phyloP scores from a whole-genome alignment of 2,329 filamentous ascomycete species.

The Fusarium piperis region DNA sequence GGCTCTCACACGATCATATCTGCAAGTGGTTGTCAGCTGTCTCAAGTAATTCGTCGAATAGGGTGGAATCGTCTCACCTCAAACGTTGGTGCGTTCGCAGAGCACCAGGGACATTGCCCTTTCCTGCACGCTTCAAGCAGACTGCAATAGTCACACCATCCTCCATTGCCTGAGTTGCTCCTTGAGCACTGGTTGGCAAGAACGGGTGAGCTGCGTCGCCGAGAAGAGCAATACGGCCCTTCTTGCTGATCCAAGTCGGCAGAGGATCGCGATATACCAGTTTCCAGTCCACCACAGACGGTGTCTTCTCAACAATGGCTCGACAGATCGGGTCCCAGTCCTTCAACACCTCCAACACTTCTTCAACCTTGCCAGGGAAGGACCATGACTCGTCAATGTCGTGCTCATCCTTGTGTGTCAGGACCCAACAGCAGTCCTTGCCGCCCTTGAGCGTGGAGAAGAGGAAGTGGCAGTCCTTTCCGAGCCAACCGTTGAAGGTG shows the following conservation, averaged over 20 bases:
- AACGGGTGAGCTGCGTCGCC: constrained; percentile 34
- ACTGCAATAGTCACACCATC: constrained; percentile 26
- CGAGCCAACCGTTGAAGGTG: constrained; percentile 66
- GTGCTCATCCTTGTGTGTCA: constrained; percentile 55
- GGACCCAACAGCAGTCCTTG: constrained; percentile 62
- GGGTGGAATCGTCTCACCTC: not conserved
- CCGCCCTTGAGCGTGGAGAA: constrained; percentile 63
- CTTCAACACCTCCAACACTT: constrained; percentile 16
- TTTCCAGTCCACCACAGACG: constrained; percentile 26
- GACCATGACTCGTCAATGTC: constrained; percentile 37
- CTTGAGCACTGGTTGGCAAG: constrained; percentile 31
- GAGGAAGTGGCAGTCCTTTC: constrained; percentile 55
- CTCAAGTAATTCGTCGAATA: fast-evolving
- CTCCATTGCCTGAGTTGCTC: constrained; percentile 33
- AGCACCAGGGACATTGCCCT: constrained; percentile 19
- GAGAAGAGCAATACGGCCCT: constrained; percentile 9
- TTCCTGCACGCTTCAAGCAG: constrained; percentile 13
- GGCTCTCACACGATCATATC: constrained; percentile 33
- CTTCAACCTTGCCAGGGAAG: constrained; percentile 29
- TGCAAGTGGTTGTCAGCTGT: not conserved
- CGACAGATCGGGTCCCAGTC: constrained; percentile 19
- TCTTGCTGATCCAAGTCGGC: constrained; percentile 24
- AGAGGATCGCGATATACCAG: constrained; percentile 29
- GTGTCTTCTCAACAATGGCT: constrained; percentile 34
- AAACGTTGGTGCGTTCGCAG: constrained; percentile 24